Evolutionary conservation across 1,284 basidiomycete genomes (phyloP).

Genomic region (Anthracocystis walkeri): DNA sequence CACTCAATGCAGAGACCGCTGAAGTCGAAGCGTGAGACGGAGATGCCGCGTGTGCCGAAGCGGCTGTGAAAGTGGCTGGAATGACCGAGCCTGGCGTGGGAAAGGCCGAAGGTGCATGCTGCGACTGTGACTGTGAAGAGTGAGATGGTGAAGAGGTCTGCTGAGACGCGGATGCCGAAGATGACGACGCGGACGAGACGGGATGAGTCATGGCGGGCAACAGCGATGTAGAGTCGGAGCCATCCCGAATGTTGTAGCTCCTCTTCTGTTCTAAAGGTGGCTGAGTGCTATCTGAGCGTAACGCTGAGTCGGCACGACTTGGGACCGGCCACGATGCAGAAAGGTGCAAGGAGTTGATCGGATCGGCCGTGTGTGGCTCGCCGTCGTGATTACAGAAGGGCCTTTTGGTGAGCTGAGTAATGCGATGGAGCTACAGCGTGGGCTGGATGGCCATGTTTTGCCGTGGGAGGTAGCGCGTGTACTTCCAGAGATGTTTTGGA

Average conservation of each 20-base stretch:
- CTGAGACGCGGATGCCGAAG: constrained; percentile 1
- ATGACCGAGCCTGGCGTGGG: constrained; percentile 15
- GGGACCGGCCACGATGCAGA: neutral
- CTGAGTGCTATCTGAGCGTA: neutral
- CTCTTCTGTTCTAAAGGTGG: neutral
- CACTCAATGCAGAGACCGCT: constrained; percentile 7
- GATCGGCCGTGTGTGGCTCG: neutral
- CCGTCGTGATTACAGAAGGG: neutral
- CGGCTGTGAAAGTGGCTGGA: constrained; percentile 17
- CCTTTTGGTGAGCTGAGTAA: neutral
- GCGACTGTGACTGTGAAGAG: constrained; percentile 8
- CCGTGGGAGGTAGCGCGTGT: neutral
- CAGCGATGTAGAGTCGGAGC: constrained; percentile 6
- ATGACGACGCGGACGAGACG: constrained; percentile 7
- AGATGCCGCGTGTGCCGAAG: constrained; percentile 28
- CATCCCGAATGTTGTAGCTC: constrained; percentile 18
- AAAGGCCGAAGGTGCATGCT: constrained; percentile 15
- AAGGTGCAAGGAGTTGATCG: neutral
- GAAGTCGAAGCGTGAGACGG: constrained; percentile 16
- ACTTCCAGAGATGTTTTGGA: no score
- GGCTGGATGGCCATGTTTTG: neutral
- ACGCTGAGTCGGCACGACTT: neutral
- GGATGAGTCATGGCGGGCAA: constrained; percentile 32
- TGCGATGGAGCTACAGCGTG: constrained; percentile 3
- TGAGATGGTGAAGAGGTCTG: constrained; percentile 11